Evolutionary conservation across 805 yeast species (phyloP).

Genomic region (Lachancea kluyveri): DNA sequence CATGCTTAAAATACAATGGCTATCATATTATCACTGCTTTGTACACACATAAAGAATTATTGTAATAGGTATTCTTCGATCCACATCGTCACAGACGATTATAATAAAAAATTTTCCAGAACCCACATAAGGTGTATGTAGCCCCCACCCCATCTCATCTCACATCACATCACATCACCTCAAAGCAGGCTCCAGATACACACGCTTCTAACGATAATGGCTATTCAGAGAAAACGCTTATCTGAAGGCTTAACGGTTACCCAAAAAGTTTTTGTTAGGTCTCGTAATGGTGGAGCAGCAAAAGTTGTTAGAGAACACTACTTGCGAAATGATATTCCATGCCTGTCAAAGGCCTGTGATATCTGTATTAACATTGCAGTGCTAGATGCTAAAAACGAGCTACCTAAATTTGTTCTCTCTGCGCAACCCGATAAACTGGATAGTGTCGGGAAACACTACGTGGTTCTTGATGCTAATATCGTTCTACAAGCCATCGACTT

Average conservation of each 20-base stretch:
- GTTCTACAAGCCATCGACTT: constrained; percentile 84
- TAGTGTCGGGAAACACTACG: constrained; percentile 65
- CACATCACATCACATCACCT: not conserved
- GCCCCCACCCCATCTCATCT: not conserved
- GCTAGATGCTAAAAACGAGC: constrained; percentile 60
- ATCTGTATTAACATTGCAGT: constrained; percentile 47
- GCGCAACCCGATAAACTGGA: constrained; percentile 47
- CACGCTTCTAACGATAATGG: constrained; percentile 1
- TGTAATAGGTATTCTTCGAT: too few species aligned
- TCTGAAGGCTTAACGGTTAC: constrained; percentile 58
- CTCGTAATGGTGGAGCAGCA: constrained; percentile 83
- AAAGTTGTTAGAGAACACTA: constrained; percentile 94
- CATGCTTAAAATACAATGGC: too few species aligned
- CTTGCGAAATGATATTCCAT: constrained; percentile 85
- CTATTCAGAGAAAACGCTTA: constrained; percentile 36
- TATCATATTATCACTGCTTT: too few species aligned
- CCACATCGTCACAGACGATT: too few species aligned
- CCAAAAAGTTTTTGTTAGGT: constrained; percentile 85
- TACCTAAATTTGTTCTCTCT: constrained; percentile 62
- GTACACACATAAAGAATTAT: too few species aligned
- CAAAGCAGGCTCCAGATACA: not conserved
- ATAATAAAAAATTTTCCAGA: too few species aligned
- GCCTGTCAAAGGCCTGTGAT: constrained; percentile 68
- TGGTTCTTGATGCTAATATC: constrained; percentile 83
- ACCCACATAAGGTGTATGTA: too few species aligned